Evolutionary conservation across 139 green algal genomes (phyloP), one percentile per base, ranked within the genome.

Genomic region (Pleodorina starrii): DNA sequence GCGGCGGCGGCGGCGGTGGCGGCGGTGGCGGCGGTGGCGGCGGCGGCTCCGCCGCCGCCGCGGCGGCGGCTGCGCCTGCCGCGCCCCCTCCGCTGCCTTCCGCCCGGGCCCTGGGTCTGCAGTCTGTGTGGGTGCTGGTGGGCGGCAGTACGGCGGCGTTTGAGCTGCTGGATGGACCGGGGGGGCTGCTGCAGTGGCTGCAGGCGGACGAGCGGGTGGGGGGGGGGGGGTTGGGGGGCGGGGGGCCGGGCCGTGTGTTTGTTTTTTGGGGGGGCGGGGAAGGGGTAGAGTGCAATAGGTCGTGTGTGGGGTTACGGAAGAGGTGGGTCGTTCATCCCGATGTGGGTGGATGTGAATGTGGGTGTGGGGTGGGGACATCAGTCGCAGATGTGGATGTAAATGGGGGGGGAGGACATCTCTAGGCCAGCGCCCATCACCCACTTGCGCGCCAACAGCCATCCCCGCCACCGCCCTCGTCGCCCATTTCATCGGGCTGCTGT

Each of bases 71-170:
- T 5, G 17, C 17, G 32, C 29, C 48, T 32, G 12, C n/a, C 19
- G 32, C 42, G 11, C n/a, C n/a, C 21, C 17, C 19, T 0, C n/a
- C 48, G 11, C 44, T 16, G 14, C 42, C 78, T 43, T 69, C 48
- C 5, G 42, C 60, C 29, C 21, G 35, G 1, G 43, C 48, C 4
- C 43, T 87, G 60, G 81, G 81, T 1, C 29, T 87, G 42, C 81
- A 87, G 63, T 46, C 23, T 40, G 60, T 77, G 59, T 87, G 81
- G 81, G 32, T 87, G 81, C 60, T 87, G 29, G 35, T 48, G 81
- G 81, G 27, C 3, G 81, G 81, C 19, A 48, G 21, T n/a, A 63
- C 63, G 23, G n/a, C 63, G 14, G 81, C 81, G 6, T 77, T 36
- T 42, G 25, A 48, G 5, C n/a, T 63, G 36, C 23, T 87, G 27